Evolutionary conservation across 495 filamentous ascomycete species (phyloP).

Genomic region (Penicillium egyptiacum): DNA sequence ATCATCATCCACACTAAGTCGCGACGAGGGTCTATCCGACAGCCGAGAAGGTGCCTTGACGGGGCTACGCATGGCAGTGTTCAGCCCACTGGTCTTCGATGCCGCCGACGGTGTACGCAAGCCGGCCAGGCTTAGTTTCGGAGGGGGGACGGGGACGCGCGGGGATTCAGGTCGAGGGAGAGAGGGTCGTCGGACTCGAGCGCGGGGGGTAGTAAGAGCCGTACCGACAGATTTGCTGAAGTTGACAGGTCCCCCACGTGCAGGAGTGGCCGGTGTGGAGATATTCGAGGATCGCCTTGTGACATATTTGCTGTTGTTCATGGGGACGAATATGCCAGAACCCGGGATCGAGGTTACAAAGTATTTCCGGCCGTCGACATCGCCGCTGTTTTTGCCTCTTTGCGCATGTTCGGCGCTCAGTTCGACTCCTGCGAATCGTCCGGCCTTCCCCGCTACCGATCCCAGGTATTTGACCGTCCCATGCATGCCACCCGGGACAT

Average conservation of each 20-base stretch:
- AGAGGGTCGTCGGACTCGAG: constrained; percentile 62
- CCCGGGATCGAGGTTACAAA: constrained; percentile 76
- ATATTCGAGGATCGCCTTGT: constrained; percentile 57
- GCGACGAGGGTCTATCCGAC: constrained; percentile 45
- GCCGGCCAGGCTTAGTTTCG: constrained; percentile 60
- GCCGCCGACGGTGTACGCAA: constrained; percentile 45
- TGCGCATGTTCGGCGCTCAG: constrained; percentile 74
- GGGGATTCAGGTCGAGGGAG: constrained; percentile 86
- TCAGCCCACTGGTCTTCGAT: constrained; percentile 32
- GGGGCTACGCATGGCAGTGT: constrained; percentile 39
- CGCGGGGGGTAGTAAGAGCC: constrained; percentile 66
- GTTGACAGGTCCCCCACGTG: constrained; percentile 49
- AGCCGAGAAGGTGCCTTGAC: constrained; percentile 46
- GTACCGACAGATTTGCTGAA: constrained; percentile 88
- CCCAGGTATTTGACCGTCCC: constrained; percentile 90
- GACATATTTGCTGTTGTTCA: constrained; percentile 78
- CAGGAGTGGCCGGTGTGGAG: constrained; percentile 67
- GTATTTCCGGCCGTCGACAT: constrained; percentile 85
- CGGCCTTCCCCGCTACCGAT: constrained; percentile 81
- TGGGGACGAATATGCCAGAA: constrained; percentile 91
- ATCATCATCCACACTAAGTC: constrained; percentile 44
- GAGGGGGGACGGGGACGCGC: constrained; percentile 37
- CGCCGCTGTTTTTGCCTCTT: constrained; percentile 92
- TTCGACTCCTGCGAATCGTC: constrained; percentile 93
- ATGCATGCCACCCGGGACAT: constrained; percentile 92